Percentiles rank a stretch among this genome's conserved stretches.
Evolutionary conservation across 2,329 filamentous ascomycete species (phyloP).

Genomic region (Stagonosporopsis vannaccii): DNA sequence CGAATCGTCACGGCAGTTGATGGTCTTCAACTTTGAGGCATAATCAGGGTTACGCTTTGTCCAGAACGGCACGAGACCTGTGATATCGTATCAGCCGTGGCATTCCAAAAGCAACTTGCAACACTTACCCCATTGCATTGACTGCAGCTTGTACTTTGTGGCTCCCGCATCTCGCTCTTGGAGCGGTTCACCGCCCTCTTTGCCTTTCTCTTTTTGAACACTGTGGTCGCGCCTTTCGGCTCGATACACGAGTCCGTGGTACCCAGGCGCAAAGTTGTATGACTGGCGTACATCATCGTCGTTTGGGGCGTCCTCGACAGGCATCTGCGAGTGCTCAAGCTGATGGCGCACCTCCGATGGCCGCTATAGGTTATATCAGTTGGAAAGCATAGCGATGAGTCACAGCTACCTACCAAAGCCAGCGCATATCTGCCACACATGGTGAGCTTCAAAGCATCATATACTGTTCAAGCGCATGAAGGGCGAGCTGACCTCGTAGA

Average conservation of each 20-base stretch:
- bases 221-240: constrained; percentile 72
- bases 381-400: neutral
- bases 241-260: constrained; percentile 84
- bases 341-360: constrained; percentile 77
- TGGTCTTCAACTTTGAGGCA: constrained; percentile 79
- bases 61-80: constrained; percentile 86
- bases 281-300: constrained; percentile 76
- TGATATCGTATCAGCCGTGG: constrained; percentile 21
- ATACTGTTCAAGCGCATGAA: neutral
- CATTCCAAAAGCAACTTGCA: neutral
- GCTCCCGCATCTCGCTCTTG: constrained; percentile 33
- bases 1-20: constrained; percentile 94
- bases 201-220: constrained; percentile 37
- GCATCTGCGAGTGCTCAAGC: constrained; percentile 77
- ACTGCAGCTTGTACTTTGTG: constrained; percentile 79
- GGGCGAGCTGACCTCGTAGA: constrained; percentile 20
- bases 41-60: constrained; percentile 85
- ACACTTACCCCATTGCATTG: constrained; percentile 84
- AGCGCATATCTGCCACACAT: constrained; percentile 76
- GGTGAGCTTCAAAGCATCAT: constrained; percentile 31
- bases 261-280: constrained; percentile 93
- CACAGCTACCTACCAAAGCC: constrained; percentile 60
- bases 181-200: constrained; percentile 3
- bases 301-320: constrained; percentile 72
- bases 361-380: constrained; percentile 60